A percentile compares a stretch with the other conserved stretches of the same genome.
Evolutionary conservation across 2,329 filamentous ascomycete species (phyloP).

Genomic region (Alternaria brassicicola): DNA sequence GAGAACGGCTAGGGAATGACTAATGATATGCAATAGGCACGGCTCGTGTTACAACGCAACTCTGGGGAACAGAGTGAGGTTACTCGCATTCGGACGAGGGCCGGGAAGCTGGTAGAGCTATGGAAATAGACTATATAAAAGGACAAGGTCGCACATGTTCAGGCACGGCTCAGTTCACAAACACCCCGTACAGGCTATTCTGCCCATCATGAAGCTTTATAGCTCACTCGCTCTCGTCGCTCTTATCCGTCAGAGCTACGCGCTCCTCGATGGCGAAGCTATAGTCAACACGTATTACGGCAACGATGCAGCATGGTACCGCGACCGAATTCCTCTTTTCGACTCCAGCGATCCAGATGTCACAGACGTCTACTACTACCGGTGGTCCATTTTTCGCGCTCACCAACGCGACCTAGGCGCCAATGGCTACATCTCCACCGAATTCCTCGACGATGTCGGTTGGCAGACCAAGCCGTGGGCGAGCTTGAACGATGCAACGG

Average conservation of each 20-base stretch:
- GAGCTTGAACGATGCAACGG: conserved; percentile 53
- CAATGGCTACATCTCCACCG: conserved; percentile 53
- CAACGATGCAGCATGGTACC: conserved; percentile 52
- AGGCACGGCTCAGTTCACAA: neutral
- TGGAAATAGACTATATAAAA: neutral
- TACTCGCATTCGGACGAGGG: neutral
- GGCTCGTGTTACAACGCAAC: neutral
- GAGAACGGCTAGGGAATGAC: neutral
- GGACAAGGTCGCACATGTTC: neutral
- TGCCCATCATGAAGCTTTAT: neutral
- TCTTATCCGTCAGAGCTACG: neutral
- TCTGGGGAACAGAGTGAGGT: neutral
- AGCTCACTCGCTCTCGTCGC: neutral
- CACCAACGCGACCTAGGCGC: conserved; percentile 54
- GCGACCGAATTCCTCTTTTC: conserved; percentile 49
- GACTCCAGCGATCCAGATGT: conserved; percentile 48
- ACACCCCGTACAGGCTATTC: neutral
- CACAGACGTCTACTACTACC: conserved; percentile 55
- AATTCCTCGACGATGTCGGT: conserved; percentile 53
- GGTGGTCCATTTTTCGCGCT: conserved; percentile 53
- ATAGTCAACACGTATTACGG: conserved; percentile 47
- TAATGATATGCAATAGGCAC: neutral
- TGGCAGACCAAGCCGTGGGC: conserved; percentile 54
- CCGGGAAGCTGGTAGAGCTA: neutral
- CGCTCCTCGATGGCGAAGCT: conserved; percentile 33